Evolutionary conservation across 495 filamentous ascomycete species (phyloP).

Genomic region (Elaphomyces granulatus): DNA sequence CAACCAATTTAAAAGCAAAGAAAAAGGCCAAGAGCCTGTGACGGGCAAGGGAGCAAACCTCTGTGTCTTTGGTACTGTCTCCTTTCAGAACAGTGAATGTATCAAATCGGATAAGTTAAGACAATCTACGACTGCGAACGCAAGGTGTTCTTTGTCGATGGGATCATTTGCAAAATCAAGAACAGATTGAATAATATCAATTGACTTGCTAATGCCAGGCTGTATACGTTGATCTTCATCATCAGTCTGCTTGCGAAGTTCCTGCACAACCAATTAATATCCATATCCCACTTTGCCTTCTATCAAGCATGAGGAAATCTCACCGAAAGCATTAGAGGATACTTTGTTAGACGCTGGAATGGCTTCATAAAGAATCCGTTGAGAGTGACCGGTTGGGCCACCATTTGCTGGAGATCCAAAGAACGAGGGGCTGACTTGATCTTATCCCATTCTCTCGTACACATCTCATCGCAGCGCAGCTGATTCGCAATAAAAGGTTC

Average conservation of each 20-base stretch:
- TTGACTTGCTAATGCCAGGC: constrained; percentile 53
- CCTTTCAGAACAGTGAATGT: constrained; percentile 88
- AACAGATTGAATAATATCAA: constrained; percentile 59
- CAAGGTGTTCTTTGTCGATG: constrained; percentile 70
- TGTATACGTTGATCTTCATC: constrained; percentile 54
- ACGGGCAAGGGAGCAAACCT: constrained; percentile 52
- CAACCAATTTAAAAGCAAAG: too few species aligned
- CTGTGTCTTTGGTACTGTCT: constrained; percentile 61
- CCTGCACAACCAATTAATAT: constrained; percentile 35
- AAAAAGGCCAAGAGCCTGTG: too few species aligned
- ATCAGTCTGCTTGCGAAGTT: constrained; percentile 69
- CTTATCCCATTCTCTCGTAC: constrained; percentile 38
- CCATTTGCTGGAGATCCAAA: constrained; percentile 45
- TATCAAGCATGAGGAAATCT: constrained; percentile 7
- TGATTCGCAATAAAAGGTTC: constrained; percentile 96
- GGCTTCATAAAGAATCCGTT: constrained; percentile 91
- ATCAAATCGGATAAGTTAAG: constrained; percentile 69
- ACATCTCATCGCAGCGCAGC: constrained; percentile 36
- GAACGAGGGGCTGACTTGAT: constrained; percentile 40
- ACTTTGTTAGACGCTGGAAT: constrained; percentile 89
- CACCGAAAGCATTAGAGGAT: constrained; percentile 80
- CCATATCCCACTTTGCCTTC: too few species aligned
- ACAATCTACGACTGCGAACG: constrained; percentile 67
- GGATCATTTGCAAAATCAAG: constrained; percentile 77
- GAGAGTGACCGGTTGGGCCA: constrained; percentile 44